A percentile compares a stretch with the other conserved stretches of the same genome.
Conservation (phyloP, 2,329 filamentous ascomycete species). For the Colletotrichum liaoningense region DNA sequence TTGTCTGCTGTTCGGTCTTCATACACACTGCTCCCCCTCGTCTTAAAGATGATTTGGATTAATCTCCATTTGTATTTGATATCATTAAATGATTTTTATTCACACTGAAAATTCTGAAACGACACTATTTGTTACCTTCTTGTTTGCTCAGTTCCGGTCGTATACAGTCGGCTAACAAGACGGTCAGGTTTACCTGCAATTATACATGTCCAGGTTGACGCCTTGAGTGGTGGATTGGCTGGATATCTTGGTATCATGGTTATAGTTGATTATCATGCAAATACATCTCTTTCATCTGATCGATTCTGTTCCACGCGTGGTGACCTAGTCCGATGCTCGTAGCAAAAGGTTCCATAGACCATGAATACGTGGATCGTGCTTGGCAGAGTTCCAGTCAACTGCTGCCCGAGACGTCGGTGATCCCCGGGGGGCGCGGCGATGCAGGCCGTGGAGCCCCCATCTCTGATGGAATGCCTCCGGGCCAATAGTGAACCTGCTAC, state of each 20-base stretch:
- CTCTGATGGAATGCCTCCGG: neutral
- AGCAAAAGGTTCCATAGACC: neutral
- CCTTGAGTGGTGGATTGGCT: neutral
- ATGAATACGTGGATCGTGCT: neutral
- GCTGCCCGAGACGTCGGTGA: neutral
- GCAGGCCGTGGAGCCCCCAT: neutral
- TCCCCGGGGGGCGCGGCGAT: neutral
- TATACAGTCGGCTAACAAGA: neutral
- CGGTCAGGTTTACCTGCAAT: neutral
- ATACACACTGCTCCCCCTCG: neutral
- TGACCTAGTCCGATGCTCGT: neutral
- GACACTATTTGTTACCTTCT: neutral
- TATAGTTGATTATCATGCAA: neutral
- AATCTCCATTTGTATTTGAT: constrained; percentile 25
- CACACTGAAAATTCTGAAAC: constrained; percentile 33
- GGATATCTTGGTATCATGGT: neutral
- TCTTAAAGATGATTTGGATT: constrained; percentile 27
- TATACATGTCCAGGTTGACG: neutral
- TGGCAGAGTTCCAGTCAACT: neutral
- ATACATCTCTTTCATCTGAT: neutral
- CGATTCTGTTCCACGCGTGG: neutral
- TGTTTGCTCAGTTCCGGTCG: neutral
- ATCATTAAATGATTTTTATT: constrained; percentile 31
- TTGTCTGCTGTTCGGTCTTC: no score
- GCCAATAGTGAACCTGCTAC: neutral